Conservation (phyloP, 768 basidiomycete genomes). For the Termitomyces sp. region DNA sequence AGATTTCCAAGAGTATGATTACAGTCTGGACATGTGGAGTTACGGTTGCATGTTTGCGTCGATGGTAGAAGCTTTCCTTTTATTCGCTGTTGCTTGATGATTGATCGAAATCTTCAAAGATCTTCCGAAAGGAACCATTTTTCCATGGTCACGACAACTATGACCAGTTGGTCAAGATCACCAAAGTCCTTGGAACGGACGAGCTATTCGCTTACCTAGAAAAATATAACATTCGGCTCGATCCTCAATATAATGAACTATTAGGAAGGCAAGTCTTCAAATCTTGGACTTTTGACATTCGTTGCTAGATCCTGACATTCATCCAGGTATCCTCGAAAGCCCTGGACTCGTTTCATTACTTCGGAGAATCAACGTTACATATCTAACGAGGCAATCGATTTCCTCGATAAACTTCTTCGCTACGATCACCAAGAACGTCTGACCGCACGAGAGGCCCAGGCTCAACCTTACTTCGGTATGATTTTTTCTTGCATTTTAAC, state of each 20-base stretch:
- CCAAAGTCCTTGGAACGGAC: constrained; percentile 96
- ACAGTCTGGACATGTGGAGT: constrained; percentile 98
- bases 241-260: constrained; percentile 94
- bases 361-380: constrained; percentile 95
- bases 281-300: not conserved
- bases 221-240: constrained; percentile 93
- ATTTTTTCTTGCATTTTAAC: constrained; percentile 12
- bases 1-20: constrained; percentile 98
- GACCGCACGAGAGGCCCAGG: constrained; percentile 91
- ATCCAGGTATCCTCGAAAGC: constrained; percentile 83
- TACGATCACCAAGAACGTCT: constrained; percentile 98
- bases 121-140: constrained; percentile 98
- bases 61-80: constrained; percentile 57
- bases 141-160: constrained; percentile 99
- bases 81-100: constrained; percentile 6
- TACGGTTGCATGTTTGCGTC: constrained; percentile 98
- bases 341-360: constrained; percentile 94
- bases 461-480: constrained; percentile 89
- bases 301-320: constrained; percentile 10
- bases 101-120: constrained; percentile 43
- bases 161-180: constrained; percentile 96
- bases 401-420: constrained; percentile 90
- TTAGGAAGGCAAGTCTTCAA: constrained; percentile 63
- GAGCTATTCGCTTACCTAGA: constrained; percentile 90
- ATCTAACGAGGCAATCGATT: constrained; percentile 94